phyloP scores from a whole-genome alignment of 495 filamentous ascomycete species.

The Penicillium pulvis region DNA sequence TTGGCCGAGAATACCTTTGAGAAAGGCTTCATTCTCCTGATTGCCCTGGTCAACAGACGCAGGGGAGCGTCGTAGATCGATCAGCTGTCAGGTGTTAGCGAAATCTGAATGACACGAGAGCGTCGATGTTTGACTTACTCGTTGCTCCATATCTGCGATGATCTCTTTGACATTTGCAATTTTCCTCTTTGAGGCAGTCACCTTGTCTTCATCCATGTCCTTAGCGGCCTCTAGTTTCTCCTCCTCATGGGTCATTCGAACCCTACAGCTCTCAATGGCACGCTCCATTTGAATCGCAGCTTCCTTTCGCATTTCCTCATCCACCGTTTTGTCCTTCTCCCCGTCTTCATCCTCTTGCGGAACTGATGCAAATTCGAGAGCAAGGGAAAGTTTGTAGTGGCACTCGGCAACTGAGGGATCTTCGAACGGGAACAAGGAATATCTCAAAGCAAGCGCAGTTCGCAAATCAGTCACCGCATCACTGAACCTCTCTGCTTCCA shows the following conservation, averaged over 20 bases:
- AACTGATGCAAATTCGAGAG: constrained; percentile 89
- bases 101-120: constrained; percentile 1
- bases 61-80: constrained; percentile 73
- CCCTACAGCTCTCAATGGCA: constrained; percentile 76
- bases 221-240: constrained; percentile 58
- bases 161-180: constrained; percentile 87
- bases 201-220: constrained; percentile 49
- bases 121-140: constrained; percentile 48
- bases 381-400: constrained; percentile 93
- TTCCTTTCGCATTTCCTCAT: constrained; percentile 71
- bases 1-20: constrained; percentile 72
- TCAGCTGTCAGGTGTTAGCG: constrained; percentile 53
- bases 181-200: constrained; percentile 58
- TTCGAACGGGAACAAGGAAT: constrained; percentile 72
- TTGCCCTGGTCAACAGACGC: constrained; percentile 60
- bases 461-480: constrained; percentile 79
- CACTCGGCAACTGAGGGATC: constrained; percentile 87
- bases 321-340: constrained; percentile 44
- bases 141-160: constrained; percentile 81
- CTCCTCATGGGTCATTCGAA: constrained; percentile 75
- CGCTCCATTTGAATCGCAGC: constrained; percentile 76
- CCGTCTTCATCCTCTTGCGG: constrained; percentile 55
- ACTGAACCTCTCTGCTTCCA: constrained; percentile 88
- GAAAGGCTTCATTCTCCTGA: constrained; percentile 46
- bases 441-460: constrained; percentile 72